These are phyloP conservation scores for Magnaporthiopsis poae DNA, from an alignment of 2,329 filamentous ascomycete species.

Conservation along the genomic window DNA sequence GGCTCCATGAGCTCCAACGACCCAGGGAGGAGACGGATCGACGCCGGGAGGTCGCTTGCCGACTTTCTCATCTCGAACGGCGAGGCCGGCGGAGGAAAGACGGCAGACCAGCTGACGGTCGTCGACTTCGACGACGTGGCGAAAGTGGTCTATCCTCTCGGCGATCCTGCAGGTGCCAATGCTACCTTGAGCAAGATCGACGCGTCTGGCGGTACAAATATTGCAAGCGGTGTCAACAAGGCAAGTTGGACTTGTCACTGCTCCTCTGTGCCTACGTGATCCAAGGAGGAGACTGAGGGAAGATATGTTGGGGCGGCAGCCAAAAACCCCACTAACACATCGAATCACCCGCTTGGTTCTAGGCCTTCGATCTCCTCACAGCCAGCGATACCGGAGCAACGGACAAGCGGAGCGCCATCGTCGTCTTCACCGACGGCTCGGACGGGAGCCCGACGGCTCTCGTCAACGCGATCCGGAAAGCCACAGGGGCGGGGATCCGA, in stretches of 20 bases:
- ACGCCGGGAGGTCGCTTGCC: slow-evolving; percentile 15
- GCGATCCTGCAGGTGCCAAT: slow-evolving; percentile 12
- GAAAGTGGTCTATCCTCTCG: slow-evolving; percentile 11
- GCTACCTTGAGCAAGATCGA: slow-evolving; percentile 11
- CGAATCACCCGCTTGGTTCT: background rate
- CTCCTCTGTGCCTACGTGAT: background rate
- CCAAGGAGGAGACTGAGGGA: no score
- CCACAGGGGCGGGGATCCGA: slow-evolving; percentile 16
- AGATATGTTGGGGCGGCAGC: background rate
- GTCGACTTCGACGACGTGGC: slow-evolving; percentile 15
- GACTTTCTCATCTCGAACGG: slow-evolving; percentile 15
- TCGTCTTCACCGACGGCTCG: slow-evolving; percentile 19
- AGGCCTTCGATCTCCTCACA: slow-evolving; percentile 11
- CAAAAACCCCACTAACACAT: background rate
- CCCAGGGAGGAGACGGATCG: slow-evolving; percentile 14
- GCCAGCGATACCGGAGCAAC: slow-evolving; percentile 12
- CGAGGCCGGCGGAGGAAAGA: slow-evolving; percentile 13
- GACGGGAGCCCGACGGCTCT: slow-evolving; percentile 11
- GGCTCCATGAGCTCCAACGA: slow-evolving; percentile 16
- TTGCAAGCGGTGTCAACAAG: slow-evolving; percentile 15
- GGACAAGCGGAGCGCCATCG: slow-evolving; percentile 15
- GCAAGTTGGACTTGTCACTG: slow-evolving; percentile 7
- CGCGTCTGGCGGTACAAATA: slow-evolving; percentile 12
- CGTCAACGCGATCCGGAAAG: slow-evolving; percentile 18
- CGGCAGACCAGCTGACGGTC: slow-evolving; percentile 16